Evolutionary conservation across 1,139 yeast species (phyloP).

Genomic region (Geotrichum restrictum): DNA sequence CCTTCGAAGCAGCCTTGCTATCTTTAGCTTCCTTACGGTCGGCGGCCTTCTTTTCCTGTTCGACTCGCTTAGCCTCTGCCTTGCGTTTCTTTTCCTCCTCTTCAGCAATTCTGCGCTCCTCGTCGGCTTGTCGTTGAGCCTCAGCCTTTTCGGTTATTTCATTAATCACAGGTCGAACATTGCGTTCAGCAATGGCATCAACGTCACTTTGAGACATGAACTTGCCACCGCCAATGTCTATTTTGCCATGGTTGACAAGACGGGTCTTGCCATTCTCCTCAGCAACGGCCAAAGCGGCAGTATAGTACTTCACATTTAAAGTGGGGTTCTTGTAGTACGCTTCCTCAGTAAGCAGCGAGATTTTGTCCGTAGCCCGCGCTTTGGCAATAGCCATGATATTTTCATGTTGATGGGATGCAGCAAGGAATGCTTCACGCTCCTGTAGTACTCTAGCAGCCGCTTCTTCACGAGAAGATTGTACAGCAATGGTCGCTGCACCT

Average conservation of each 20-base stretch:
- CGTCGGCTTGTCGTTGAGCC: constrained; percentile 67
- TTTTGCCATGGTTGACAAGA: constrained; percentile 51
- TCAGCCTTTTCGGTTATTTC: constrained; percentile 71
- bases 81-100: constrained; percentile 46
- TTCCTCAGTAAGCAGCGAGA: constrained; percentile 42
- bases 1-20: constrained; percentile 32
- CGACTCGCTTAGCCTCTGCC: constrained; percentile 35
- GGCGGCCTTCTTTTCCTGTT: constrained; percentile 26
- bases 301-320: constrained; percentile 34
- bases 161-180: constrained; percentile 79
- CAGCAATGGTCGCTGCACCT: constrained; percentile 21
- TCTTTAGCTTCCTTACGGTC: constrained; percentile 32
- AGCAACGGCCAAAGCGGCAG: constrained; percentile 53
- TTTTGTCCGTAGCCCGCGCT: constrained; percentile 35
- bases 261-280: constrained; percentile 61
- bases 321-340: constrained; percentile 38
- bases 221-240: constrained; percentile 87
- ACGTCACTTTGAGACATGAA: constrained; percentile 72
- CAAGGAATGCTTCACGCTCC: constrained; percentile 40
- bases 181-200: constrained; percentile 72
- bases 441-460: constrained; percentile 23
- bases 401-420: constrained; percentile 33
- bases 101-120: constrained; percentile 51
- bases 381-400: constrained; percentile 38
- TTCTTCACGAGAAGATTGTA: constrained; percentile 20